Conservation (phyloP, 2,329 filamentous ascomycete genomes). For the Clathrospora elynae region DNA sequence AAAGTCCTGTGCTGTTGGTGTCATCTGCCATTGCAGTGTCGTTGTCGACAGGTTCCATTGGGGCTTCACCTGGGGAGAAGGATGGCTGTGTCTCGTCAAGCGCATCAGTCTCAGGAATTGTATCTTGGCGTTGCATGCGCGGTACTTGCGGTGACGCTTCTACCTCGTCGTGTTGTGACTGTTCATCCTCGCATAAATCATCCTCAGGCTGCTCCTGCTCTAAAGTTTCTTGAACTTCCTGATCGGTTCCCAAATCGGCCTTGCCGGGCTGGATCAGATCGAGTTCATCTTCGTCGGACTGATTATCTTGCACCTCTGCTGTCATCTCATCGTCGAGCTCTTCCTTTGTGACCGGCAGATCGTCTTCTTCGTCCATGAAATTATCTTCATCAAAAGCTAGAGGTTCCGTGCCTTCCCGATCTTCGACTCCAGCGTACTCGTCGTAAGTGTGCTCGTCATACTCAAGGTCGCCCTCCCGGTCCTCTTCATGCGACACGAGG, state of each 20-base stretch:
- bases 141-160: constrained; percentile 5
- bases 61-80: constrained; percentile 20
- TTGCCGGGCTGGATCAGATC: constrained; percentile 17
- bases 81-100: constrained; percentile 43
- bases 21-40: constrained; percentile 5
- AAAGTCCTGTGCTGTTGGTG: constrained; percentile 30
- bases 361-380: constrained; percentile 28
- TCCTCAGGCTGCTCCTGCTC: constrained; percentile 17
- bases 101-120: constrained; percentile 43
- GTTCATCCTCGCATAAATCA: constrained; percentile 6
- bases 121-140: constrained; percentile 33
- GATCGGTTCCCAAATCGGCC: constrained; percentile 13
- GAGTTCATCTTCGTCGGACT: constrained; percentile 13
- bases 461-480: constrained; percentile 30
- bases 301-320: background rate
- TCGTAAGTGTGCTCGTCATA: constrained; percentile 36
- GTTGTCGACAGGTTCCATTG: background rate
- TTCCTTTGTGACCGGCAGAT: constrained; percentile 27
- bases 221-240: constrained; percentile 34
- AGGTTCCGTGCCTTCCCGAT: constrained; percentile 10
- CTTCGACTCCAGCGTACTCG: constrained; percentile 18
- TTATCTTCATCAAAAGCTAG: constrained; percentile 21
- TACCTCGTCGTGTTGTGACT: constrained; percentile 3
- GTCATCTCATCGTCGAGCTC: constrained; percentile 17
- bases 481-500: constrained; percentile 26